Evolutionary conservation across 2,329 filamentous ascomycete species (phyloP), one percentile per base, ranked within the genome.

Genomic region (Venturia pyrina): DNA sequence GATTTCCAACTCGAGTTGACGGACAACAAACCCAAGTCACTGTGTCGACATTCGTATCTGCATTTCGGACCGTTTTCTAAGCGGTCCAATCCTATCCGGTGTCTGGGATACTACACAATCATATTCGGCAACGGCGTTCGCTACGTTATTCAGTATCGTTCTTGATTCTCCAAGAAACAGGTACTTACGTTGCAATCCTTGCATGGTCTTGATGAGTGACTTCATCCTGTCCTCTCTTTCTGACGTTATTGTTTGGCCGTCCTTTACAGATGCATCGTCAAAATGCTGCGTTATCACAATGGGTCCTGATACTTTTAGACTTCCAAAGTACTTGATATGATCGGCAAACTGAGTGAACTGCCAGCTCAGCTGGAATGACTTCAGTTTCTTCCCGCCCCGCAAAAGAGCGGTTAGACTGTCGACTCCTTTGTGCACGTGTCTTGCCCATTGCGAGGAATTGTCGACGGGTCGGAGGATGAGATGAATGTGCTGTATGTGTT

Each of bases 401-500:
- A 65, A n/a, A 15, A 65, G 63, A 37, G 63, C 53, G 21, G 40
- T 46, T 10, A 65, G 37, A 40, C 40, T 43, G 32, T 62, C 60
- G 19, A 62, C 21, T 43, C 48, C 63, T 21, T n/a, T 21, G 53
- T 57, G 19, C 11, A 41, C 28, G 15, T 53, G 40, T 50, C 62
- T 24, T 28, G 28, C 28, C 46, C 62, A 64, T 32, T 40, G 41
- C 15, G 24, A 17, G 19, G 21, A 53, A 40, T 64, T 64, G 34
- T 43, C 40, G 3, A 53, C 53, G 15, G 63, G 28, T 10, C 34
- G 48, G 21, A 65, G 28, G 19, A 53, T 48, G 40, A 65, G 50
- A 24, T 59, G 34, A n/a, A 65, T 40, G 40, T 65, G 63, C 21
- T 59, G 63, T 3, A 65, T 65, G 19, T 65, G 48, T 13, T 59